phyloP scores from a whole-genome alignment of 441 rosid genomes.

The Corymbia calophylla region DNA sequence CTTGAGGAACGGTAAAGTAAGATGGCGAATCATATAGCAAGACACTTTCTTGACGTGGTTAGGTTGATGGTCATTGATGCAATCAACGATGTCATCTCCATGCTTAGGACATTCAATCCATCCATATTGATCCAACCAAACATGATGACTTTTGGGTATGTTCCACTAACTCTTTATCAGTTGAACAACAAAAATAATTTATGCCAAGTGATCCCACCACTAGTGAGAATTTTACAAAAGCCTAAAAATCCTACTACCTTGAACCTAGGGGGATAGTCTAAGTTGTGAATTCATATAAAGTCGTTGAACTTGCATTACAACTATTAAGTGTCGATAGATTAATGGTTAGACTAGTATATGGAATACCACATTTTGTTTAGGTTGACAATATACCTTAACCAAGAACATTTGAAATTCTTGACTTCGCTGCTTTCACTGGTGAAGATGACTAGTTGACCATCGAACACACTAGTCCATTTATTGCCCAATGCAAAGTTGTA shows the following conservation, averaged over 20 bases:
- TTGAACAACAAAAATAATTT: not conserved
- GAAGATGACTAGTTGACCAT: not conserved
- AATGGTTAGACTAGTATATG: not conserved
- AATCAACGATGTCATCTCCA: no score
- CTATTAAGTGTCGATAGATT: not conserved
- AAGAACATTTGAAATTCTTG: not conserved
- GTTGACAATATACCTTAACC: not conserved
- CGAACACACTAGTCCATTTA: not conserved
- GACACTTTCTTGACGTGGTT: no score
- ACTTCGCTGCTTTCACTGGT: not conserved
- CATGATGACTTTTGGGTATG: rapidly evolving
- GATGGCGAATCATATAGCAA: no score
- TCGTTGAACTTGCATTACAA: not conserved
- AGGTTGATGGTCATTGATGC: no score
- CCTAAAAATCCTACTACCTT: not conserved
- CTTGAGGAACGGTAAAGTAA: no score
- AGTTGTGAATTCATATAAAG: not conserved
- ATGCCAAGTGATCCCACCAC: not conserved
- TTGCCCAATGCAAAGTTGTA: not conserved
- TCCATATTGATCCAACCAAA: not conserved
- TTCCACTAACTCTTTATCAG: not conserved
- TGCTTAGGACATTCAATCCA: not conserved
- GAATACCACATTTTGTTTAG: not conserved
- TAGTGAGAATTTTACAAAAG: not conserved
- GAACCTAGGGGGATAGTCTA: not conserved